phyloP scores from a whole-genome alignment of 305 asterid genomes.

The Fraxinus baroniana region DNA sequence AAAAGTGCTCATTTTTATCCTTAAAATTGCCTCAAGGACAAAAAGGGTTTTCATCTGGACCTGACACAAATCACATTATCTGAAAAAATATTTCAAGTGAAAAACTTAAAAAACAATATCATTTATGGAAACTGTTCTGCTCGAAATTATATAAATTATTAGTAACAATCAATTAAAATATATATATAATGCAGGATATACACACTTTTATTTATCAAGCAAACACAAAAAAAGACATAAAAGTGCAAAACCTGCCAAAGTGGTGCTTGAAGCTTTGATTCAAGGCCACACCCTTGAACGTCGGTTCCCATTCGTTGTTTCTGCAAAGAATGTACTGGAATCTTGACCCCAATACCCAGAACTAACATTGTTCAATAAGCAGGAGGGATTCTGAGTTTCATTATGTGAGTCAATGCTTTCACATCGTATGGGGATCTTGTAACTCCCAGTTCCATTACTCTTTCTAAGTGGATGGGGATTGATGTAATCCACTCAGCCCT shows the following conservation, averaged over 20 bases:
- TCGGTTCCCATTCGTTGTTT: slow-evolving; percentile 46
- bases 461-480: slow-evolving; percentile 65
- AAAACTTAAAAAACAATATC: background rate
- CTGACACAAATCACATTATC: slow-evolving; percentile 37
- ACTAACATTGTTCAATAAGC: slow-evolving; percentile 56
- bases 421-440: slow-evolving; percentile 64
- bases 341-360: slow-evolving; percentile 72
- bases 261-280: slow-evolving; percentile 73
- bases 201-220: background rate
- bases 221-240: slow-evolving; percentile 11
- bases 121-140: too few relatives aligned
- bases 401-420: slow-evolving; percentile 46
- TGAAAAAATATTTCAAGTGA: slow-evolving; percentile 11
- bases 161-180: too few relatives aligned
- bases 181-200: too few relatives aligned
- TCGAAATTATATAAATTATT: too few relatives aligned
- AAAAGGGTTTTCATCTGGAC: slow-evolving; percentile 86
- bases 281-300: slow-evolving; percentile 60
- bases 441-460: slow-evolving; percentile 63
- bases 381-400: slow-evolving; percentile 49
- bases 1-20: slow-evolving; percentile 70
- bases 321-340: slow-evolving; percentile 47
- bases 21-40: slow-evolving; percentile 81
- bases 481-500: slow-evolving; percentile 69
- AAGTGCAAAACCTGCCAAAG: slow-evolving; percentile 79